Base-by-base conservation (phyloP, 805 yeast genomes). In the Candida andamanensis region DNA sequence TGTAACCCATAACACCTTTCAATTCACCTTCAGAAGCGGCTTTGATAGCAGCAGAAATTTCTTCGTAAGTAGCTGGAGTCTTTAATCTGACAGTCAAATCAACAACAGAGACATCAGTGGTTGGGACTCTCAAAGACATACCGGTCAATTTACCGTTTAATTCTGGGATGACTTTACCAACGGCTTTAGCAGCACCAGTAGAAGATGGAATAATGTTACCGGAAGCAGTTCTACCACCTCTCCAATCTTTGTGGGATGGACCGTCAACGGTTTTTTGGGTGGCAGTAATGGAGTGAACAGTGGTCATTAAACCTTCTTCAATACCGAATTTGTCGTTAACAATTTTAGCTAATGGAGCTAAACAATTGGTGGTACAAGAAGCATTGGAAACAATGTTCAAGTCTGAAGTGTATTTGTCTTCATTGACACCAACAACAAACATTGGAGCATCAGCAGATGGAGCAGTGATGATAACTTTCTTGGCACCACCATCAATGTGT, bases 171-270 rank as follows among this genome's bases (percentile, higher is more conserved):
- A 86, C 95, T 78, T 85, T 85, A 65, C 95, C 95, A 53, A 86
- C 95, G 47, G 95, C 95, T 80, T 86, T 86, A 58, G 95, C 95
- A 55, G 95, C 95, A 79, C 95, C 95, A 45, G 95, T 86, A 44
- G 95, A 83, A 24, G 95, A 85, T 58, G 95, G 95, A 51, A 86
- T 86, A 65, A 86, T 84, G 82, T 86, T 86, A 60, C 89, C 94
- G 43, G 90, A 81, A 60, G 95, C 95, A 52, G 95, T 82, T 74
- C 95, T 83, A 66, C 95, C 95, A 64, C 95, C 95, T 79, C 95
- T 82, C 95, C 95, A 86, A 76, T 86, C 95, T 78, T 86, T 86
- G 78, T 80, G 86, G 63, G 95, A 85, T 54, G 95, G 94, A 70
- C 95, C 95, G 65, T 86, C 95, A 47, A 86, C 95, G 43, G 94